phyloP scores from a whole-genome alignment of 2,329 filamentous ascomycete species.

The Amphichorda felina region DNA sequence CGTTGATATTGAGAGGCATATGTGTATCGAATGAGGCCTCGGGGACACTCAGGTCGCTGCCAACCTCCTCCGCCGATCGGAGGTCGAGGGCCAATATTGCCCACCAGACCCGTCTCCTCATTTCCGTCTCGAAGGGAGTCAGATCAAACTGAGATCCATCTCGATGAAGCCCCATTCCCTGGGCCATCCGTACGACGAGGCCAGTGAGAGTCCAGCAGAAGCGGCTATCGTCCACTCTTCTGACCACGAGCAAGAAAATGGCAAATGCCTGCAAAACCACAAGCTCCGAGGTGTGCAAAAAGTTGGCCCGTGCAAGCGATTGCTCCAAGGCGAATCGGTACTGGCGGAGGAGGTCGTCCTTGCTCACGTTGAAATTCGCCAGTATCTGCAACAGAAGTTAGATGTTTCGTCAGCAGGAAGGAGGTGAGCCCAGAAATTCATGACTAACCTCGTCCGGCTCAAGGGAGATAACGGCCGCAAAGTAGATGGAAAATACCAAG shows the following conservation, averaged over 20 bases:
- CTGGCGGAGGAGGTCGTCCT: conserved; percentile 29
- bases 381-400: conserved; percentile 10
- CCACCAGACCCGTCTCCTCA: conserved; percentile 50
- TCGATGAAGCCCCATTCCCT: conserved; percentile 48
- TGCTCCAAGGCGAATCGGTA: conserved; percentile 44
- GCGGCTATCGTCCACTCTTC: conserved; percentile 33
- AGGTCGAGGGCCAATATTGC: conserved; percentile 45
- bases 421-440: too few species aligned
- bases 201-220: conserved; percentile 50
- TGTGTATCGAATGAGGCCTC: conserved; percentile 32
- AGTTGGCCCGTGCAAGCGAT: conserved; percentile 43
- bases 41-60: conserved; percentile 30
- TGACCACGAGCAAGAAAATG: conserved; percentile 39
- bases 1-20: conserved; percentile 38
- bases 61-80: conserved; percentile 40
- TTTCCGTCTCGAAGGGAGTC: conserved; percentile 45
- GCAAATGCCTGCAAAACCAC: conserved; percentile 45
- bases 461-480: conserved; percentile 44
- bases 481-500: conserved; percentile 52
- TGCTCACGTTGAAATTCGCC: conserved; percentile 29
- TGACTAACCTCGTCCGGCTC: conserved; percentile 42
- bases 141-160: conserved; percentile 39
- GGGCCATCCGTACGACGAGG: conserved; percentile 44
- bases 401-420: neutral
- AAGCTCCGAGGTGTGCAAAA: conserved; percentile 44